phyloP scores from a whole-genome alignment of 495 filamentous ascomycete species.

The Lepraria neglecta region DNA sequence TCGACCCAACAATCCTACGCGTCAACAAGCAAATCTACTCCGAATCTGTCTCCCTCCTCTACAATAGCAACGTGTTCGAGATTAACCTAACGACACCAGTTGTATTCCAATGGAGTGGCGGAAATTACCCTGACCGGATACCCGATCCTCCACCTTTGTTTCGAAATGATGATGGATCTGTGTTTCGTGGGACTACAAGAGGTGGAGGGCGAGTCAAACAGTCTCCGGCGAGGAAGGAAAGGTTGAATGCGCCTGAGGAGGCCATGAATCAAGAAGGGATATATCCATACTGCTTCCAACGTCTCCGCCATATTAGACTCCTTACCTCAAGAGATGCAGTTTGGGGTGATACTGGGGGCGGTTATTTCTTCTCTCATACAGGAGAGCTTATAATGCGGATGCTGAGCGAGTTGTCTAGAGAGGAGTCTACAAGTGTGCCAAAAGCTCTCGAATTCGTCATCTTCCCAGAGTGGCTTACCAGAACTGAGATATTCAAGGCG shows the following conservation, averaged over 20 bases:
- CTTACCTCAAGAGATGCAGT: background rate
- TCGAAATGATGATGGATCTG: too few species aligned
- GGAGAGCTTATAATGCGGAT: background rate
- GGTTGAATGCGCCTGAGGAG: background rate
- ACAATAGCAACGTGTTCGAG: slow-evolving; percentile 39
- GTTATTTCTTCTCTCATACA: slow-evolving; percentile 7
- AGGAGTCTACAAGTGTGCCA: background rate
- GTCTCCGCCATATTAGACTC: background rate
- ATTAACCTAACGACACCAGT: slow-evolving; percentile 1
- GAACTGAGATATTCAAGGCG: too few species aligned
- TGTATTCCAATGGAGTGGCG: background rate
- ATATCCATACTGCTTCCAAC: slow-evolving; percentile 11
- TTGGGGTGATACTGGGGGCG: background rate
- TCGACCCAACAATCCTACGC: slow-evolving; percentile 39
- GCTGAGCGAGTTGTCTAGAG: background rate
- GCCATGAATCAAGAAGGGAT: background rate
- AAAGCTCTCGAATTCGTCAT: background rate
- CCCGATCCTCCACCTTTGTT: background rate
- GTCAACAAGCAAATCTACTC: slow-evolving; percentile 40
- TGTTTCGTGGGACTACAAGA: too few species aligned
- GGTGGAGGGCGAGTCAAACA: too few species aligned
- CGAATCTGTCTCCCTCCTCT: slow-evolving; percentile 43
- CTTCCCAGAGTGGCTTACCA: background rate
- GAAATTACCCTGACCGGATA: background rate
- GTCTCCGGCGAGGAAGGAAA: too few species aligned